phyloP scores from a whole-genome alignment of 2,329 filamentous ascomycete genomes.

The Plectosphaerella cucumerina region DNA sequence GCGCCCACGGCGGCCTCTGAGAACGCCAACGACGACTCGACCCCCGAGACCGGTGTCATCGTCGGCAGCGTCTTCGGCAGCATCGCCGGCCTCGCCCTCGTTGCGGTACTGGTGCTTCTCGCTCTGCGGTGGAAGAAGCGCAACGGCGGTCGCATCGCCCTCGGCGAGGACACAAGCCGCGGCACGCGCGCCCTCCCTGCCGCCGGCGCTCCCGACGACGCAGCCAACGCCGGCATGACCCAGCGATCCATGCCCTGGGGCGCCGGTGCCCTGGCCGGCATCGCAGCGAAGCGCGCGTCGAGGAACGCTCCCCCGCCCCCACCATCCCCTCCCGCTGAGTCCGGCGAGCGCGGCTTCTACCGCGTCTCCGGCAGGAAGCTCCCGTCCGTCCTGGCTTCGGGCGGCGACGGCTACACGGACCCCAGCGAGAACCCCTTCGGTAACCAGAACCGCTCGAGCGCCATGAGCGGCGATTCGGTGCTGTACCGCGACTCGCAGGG shows the following conservation, averaged over 20 bases:
- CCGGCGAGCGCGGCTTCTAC: conserved; percentile 56
- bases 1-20: conserved; percentile 1
- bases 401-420: conserved; percentile 60
- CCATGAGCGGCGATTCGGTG: conserved; percentile 45
- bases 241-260: conserved; percentile 38
- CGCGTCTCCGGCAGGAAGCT: conserved; percentile 63
- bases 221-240: conserved; percentile 32
- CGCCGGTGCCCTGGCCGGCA: conserved; percentile 1
- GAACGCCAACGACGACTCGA: not conserved
- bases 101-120: conserved; percentile 50
- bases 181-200: conserved; percentile 23
- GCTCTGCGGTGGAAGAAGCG: conserved; percentile 54
- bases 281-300: conserved; percentile 24
- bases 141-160: conserved; percentile 36
- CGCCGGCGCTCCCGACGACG: conserved; percentile 13
- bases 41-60: conserved; percentile 22
- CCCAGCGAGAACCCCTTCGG: conserved; percentile 28
- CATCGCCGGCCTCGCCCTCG: conserved; percentile 53
- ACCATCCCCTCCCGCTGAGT: conserved; percentile 23
- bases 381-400: conserved; percentile 56
- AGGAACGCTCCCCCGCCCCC: conserved; percentile 15
- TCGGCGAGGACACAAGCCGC: conserved; percentile 32
- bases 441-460: conserved; percentile 24
- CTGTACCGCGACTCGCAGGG: conserved; percentile 51
- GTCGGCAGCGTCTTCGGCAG: conserved; percentile 55